Percentiles rank a stretch among this genome's conserved stretches.
Evolutionary conservation across 1,284 basidiomycete genomes (phyloP).

Genomic region (Cutaneotrichosporon cutaneum): DNA sequence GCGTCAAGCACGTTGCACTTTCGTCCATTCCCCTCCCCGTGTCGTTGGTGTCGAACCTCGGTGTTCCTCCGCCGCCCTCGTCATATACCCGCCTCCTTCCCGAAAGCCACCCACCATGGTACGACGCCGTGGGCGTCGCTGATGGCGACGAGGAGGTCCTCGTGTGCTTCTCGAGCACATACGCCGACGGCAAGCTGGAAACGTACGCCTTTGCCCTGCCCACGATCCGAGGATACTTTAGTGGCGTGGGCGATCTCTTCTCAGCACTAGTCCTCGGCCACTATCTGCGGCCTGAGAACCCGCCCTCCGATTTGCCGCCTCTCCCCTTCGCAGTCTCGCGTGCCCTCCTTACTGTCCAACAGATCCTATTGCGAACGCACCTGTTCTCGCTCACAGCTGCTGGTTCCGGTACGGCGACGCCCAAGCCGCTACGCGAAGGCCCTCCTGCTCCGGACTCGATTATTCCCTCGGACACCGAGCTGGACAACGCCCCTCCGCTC

Average conservation of each 20-base stretch:
- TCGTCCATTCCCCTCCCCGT: slow-evolving; percentile 68
- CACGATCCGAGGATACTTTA: slow-evolving; percentile 85
- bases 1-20: slow-evolving; percentile 83
- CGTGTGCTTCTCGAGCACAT: slow-evolving; percentile 64
- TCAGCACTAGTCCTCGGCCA: slow-evolving; percentile 87
- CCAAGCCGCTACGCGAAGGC: slow-evolving; percentile 31
- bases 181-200: slow-evolving; percentile 35
- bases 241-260: slow-evolving; percentile 95
- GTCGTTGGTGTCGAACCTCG: slow-evolving; percentile 34
- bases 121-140: slow-evolving; percentile 32
- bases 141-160: slow-evolving; percentile 58
- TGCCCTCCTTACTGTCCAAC: slow-evolving; percentile 79
- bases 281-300: slow-evolving; percentile 55
- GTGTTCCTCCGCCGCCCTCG: slow-evolving; percentile 42
- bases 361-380: slow-evolving; percentile 73
- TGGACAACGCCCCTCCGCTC: slow-evolving; percentile 56
- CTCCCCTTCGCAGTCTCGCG: slow-evolving; percentile 63
- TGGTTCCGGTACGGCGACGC: slow-evolving; percentile 31
- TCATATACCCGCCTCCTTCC: slow-evolving; percentile 43
- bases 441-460: slow-evolving; percentile 23
- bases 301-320: slow-evolving; percentile 34
- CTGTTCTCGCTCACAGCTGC: slow-evolving; percentile 48
- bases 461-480: slow-evolving; percentile 65
- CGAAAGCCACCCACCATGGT: slow-evolving; percentile 35
- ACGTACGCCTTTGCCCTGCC: slow-evolving; percentile 73